A percentile compares a stretch with the other conserved stretches of the same genome.
Conservation (phyloP, 2,329 filamentous ascomycete species). For the Ceratocystis colombiana region DNA sequence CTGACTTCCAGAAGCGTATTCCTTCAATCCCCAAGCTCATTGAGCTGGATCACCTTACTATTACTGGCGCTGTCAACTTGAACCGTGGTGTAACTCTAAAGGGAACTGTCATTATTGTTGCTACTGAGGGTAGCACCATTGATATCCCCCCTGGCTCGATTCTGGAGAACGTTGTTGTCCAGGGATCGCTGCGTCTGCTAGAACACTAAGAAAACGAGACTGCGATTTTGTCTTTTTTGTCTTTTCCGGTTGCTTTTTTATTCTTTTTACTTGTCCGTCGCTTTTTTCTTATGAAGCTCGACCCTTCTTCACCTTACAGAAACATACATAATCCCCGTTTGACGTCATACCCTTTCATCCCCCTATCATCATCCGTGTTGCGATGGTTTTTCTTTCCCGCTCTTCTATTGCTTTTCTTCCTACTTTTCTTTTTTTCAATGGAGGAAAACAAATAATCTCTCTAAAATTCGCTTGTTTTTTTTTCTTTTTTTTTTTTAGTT, state of each 20-base stretch:
- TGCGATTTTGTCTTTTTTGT: slow-evolving; percentile 9
- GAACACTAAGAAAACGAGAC: slow-evolving; percentile 45
- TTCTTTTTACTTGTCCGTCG: not conserved
- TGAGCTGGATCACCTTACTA: slow-evolving; percentile 89
- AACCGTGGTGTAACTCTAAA: slow-evolving; percentile 92
- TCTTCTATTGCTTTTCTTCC: not conserved
- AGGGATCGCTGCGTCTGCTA: slow-evolving; percentile 75
- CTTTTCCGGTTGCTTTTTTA: not conserved
- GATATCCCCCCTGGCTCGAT: slow-evolving; percentile 95
- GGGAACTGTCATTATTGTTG: slow-evolving; percentile 97
- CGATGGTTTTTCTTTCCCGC: slow-evolving; percentile 3
- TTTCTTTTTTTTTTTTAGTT: not conserved
- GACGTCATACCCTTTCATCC: slow-evolving; percentile 1
- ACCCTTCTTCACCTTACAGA: not conserved
- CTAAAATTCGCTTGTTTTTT: not conserved
- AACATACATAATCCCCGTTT: slow-evolving; percentile 8
- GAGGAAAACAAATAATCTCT: not conserved
- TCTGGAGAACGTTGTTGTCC: slow-evolving; percentile 96
- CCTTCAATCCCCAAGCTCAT: slow-evolving; percentile 82
- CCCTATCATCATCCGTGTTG: not conserved
- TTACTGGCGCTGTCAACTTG: slow-evolving; percentile 94
- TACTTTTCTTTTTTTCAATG: not conserved
- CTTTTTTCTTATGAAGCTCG: slow-evolving; percentile 12
- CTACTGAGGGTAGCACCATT: slow-evolving; percentile 94
- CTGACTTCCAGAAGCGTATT: slow-evolving; percentile 84